Conservation (phyloP, 164 flowering plant genomes). For the Aristolochia contorta region DNA sequence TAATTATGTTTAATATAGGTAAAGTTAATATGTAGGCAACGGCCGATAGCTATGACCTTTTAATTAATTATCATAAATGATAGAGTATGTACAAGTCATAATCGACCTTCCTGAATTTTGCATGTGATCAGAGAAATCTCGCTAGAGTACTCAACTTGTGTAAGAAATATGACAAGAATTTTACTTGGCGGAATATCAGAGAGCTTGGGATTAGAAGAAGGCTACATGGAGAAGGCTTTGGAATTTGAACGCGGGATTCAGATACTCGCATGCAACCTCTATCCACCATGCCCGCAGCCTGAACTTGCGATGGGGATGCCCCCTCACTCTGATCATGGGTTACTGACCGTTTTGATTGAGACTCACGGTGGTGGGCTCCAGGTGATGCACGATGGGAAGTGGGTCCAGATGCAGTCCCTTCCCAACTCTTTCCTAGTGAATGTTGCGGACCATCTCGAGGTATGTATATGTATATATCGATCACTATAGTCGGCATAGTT, state of each 20-base stretch:
- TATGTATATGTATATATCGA: not conserved
- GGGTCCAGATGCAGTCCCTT: constrained; percentile 32
- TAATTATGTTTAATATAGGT: no score
- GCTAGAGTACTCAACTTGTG: constrained; percentile 4
- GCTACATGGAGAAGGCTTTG: constrained; percentile 17
- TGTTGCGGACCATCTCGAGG: constrained; percentile 50
- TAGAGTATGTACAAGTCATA: no score
- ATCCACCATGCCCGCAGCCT: constrained; percentile 60
- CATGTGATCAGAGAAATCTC: not conserved
- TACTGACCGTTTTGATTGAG: constrained; percentile 31
- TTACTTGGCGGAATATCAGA: constrained; percentile 28
- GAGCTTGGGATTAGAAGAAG: constrained; percentile 20
- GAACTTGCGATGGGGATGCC: constrained; percentile 40
- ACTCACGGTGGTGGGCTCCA: constrained; percentile 44
- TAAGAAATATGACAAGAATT: constrained; percentile 15
- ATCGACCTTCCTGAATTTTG: not conserved
- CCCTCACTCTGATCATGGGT: constrained; percentile 46
- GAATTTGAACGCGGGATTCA: constrained; percentile 32
- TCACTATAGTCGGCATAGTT: not conserved
- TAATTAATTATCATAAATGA: no score
- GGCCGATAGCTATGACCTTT: no score
- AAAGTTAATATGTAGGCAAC: no score
- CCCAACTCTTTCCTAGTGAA: constrained; percentile 34
- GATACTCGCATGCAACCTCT: constrained; percentile 18
- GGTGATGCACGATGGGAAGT: constrained; percentile 29